Conservation (phyloP, 2,329 filamentous ascomycete species). For the Penicillium sp. region DNA sequence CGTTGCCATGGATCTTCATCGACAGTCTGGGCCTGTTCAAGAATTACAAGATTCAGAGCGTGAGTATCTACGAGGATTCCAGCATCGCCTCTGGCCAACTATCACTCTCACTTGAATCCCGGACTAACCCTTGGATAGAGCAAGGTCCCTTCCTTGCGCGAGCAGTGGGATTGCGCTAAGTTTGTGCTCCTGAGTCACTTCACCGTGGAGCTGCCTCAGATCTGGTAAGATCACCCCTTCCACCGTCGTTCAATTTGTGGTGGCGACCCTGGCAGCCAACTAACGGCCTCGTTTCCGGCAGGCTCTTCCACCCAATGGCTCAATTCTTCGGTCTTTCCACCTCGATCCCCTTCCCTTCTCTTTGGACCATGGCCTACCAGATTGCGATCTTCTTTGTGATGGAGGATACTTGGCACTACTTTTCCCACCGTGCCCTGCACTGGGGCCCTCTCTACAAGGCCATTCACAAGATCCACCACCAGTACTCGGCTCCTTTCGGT, state of each 20-base stretch:
- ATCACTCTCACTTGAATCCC: not conserved
- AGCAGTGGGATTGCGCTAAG: slow-evolving; percentile 92
- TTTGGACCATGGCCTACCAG: slow-evolving; percentile 85
- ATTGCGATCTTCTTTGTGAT: slow-evolving; percentile 92
- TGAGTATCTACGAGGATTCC: slow-evolving; percentile 39
- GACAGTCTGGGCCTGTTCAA: slow-evolving; percentile 85
- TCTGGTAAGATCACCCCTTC: slow-evolving; percentile 63
- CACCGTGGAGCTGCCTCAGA: slow-evolving; percentile 96
- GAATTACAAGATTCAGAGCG: slow-evolving; percentile 91
- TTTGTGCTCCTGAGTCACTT: slow-evolving; percentile 94
- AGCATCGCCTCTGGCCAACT: not conserved
- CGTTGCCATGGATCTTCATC: slow-evolving; percentile 88
- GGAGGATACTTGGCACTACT: slow-evolving; percentile 99
- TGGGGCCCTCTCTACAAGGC: slow-evolving; percentile 93
- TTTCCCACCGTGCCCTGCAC: slow-evolving; percentile 89
- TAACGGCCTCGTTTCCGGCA: slow-evolving; percentile 22
- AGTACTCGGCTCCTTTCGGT: slow-evolving; percentile 96
- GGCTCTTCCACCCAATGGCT: slow-evolving; percentile 93
- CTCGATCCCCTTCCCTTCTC: slow-evolving; percentile 82
- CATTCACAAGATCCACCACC: slow-evolving; percentile 99
- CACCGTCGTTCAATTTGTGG: not conserved
- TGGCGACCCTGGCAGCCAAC: not conserved
- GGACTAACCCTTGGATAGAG: slow-evolving; percentile 45
- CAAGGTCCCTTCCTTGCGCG: slow-evolving; percentile 88
- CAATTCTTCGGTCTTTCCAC: slow-evolving; percentile 89